A percentile compares a stretch with the other conserved stretches of the same genome.
Evolutionary conservation across 345 rosid species (phyloP).

Genomic region (Camelina laxa): DNA sequence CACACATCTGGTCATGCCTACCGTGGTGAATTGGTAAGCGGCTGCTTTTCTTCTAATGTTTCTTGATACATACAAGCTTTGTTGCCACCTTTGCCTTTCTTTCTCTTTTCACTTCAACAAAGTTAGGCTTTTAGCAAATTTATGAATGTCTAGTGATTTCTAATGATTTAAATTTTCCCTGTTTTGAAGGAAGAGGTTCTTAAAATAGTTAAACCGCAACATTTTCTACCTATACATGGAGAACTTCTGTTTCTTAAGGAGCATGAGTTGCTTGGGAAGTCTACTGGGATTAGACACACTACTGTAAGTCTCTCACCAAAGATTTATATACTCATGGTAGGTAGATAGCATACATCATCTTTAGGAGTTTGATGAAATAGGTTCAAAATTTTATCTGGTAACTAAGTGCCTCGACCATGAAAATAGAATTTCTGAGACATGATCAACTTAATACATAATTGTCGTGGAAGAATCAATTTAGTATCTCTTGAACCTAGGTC

Average conservation of each 20-base stretch:
- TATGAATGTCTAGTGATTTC: constrained; percentile 19
- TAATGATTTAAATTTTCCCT: not conserved
- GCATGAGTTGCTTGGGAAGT: constrained; percentile 92
- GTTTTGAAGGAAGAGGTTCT: constrained; percentile 91
- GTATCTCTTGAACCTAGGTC: constrained; percentile 1
- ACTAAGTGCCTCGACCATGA: not conserved
- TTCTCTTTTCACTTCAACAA: not conserved
- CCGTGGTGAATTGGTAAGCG: constrained; percentile 90
- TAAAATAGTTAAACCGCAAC: constrained; percentile 94
- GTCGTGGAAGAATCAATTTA: not conserved
- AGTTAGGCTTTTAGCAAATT: not conserved
- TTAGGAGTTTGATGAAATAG: constrained; percentile 1
- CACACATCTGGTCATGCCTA: constrained; percentile 98
- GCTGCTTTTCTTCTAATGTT: constrained; percentile 1
- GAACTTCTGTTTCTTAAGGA: constrained; percentile 97
- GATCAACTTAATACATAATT: not conserved
- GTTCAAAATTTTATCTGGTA: not conserved
- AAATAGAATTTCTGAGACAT: not conserved
- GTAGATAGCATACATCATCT: constrained; percentile 13
- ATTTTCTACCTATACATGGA: constrained; percentile 96
- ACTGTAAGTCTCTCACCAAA: constrained; percentile 62
- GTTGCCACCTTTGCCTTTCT: constrained; percentile 14
- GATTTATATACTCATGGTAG: constrained; percentile 3
- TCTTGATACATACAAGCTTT: constrained; percentile 10
- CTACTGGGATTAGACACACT: constrained; percentile 93